Conservation (phyloP, 177 flowering plant species). For the Vitis hybrid region DNA sequence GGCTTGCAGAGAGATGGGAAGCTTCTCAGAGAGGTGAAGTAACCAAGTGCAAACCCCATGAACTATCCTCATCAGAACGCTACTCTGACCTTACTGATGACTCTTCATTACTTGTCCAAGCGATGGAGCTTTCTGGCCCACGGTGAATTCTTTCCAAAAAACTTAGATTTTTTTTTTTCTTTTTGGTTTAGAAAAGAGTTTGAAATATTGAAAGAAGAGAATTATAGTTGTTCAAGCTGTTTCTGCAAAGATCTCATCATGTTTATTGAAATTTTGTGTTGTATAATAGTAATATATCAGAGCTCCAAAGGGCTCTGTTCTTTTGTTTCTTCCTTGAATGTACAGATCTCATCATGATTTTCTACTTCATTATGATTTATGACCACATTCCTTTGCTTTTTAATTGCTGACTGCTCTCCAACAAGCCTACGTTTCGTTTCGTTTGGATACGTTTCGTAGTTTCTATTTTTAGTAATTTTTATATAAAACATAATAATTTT, state of each 20-base stretch:
- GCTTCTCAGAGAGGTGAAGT: slow-evolving; percentile 56
- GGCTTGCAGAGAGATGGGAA: slow-evolving; percentile 73
- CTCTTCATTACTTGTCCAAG: slow-evolving; percentile 64
- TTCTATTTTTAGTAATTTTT: too few relatives aligned
- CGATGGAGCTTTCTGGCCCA: slow-evolving; percentile 81
- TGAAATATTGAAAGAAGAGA: background rate
- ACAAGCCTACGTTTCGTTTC: too few relatives aligned
- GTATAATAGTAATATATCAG: slow-evolving; percentile 23
- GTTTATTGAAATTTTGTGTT: slow-evolving; percentile 7
- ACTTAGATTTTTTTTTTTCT: background rate
- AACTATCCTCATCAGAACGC: slow-evolving; percentile 62
- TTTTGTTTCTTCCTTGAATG: slow-evolving; percentile 10
- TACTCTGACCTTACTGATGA: slow-evolving; percentile 71
- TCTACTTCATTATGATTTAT: too few relatives aligned
- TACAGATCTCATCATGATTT: slow-evolving; percentile 20
- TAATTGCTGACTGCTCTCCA: too few relatives aligned
- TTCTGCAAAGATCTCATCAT: background rate
- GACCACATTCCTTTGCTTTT: too few relatives aligned
- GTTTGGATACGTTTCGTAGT: too few relatives aligned
- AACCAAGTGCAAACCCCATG: slow-evolving; percentile 40
- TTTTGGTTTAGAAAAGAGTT: background rate
- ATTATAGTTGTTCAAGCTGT: slow-evolving; percentile 9
- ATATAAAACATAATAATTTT: too few relatives aligned
- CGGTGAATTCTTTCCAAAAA: slow-evolving; percentile 32
- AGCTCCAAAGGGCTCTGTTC: slow-evolving; percentile 13